Percentiles rank a stretch among this genome's conserved stretches.
These are phyloP conservation scores for Calonectria pseudoreteaudii DNA, from an alignment of 2,329 filamentous ascomycete genomes.

Conservation along the genomic window DNA sequence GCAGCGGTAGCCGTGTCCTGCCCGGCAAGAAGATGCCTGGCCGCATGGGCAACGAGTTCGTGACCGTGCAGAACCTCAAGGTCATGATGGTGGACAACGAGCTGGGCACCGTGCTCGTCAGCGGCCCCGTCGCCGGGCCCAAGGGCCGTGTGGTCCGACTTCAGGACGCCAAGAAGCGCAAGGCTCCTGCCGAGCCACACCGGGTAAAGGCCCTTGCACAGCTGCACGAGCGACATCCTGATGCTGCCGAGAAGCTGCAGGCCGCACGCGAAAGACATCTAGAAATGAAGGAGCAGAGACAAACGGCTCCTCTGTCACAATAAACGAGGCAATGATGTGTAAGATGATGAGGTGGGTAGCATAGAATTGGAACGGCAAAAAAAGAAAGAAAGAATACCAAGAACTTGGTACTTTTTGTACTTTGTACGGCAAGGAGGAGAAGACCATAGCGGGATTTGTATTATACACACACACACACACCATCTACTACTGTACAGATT, in stretches of 20 bases:
- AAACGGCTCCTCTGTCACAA: slow-evolving; percentile 39
- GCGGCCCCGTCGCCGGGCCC: slow-evolving; percentile 87
- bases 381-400: not conserved
- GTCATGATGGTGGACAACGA: slow-evolving; percentile 89
- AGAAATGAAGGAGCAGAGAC: slow-evolving; percentile 64
- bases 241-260: slow-evolving; percentile 59
- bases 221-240: slow-evolving; percentile 60
- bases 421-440: slow-evolving; percentile 35
- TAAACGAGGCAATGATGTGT: slow-evolving; percentile 33
- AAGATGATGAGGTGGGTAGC: slow-evolving; percentile 48
- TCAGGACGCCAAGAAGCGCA: slow-evolving; percentile 92
- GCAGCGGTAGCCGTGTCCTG: slow-evolving; percentile 89
- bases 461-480: slow-evolving; percentile 54
- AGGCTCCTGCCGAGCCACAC: slow-evolving; percentile 62
- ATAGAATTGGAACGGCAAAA: slow-evolving; percentile 27
- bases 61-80: slow-evolving; percentile 91
- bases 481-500: slow-evolving; percentile 47
- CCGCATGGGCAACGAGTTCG: slow-evolving; percentile 89
- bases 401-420: slow-evolving; percentile 27
- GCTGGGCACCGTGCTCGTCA: slow-evolving; percentile 89
- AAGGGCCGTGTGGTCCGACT: slow-evolving; percentile 88
- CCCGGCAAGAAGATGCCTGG: slow-evolving; percentile 99
- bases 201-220: slow-evolving; percentile 58
- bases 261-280: slow-evolving; percentile 63
- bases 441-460: slow-evolving; percentile 51